Evolutionary conservation across 495 filamentous ascomycete species (phyloP), one percentile per base, ranked within the genome.

Genomic region (Penicillium pancosmium): DNA sequence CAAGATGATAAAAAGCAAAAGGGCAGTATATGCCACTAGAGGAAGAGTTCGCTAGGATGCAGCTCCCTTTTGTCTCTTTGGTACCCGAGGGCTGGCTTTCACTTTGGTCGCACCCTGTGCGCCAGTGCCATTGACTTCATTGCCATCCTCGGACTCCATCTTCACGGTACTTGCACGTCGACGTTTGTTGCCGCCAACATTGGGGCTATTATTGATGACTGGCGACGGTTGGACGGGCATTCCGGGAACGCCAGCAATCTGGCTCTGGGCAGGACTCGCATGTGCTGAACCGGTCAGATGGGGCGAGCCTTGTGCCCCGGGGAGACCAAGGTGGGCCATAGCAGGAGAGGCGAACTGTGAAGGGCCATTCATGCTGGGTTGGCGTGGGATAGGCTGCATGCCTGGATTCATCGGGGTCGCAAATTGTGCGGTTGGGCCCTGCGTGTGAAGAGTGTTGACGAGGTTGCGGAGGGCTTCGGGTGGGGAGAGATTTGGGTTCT

Each of bases 181-280:
- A 57, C 91, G 85, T 74, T 94, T 93, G 68, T 87, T 89, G 48
- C 82, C 65, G 35, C 66, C 86, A 34, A 87, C 85, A 54, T 88
- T 89, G 10, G 92, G 92, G 53, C 91, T 95, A 4, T 92, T 93
- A 68, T 91, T 95, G 7, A 90, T 88, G 63, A 86, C 85, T 59
- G 87, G 86, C n/a, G 82, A 88, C n/a, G 73, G 80, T 56, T 79
- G 83, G 46, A 81, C 79, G 70, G 90, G 88, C 86, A 96, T 93
- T 27, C 82, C 82, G 9, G 78, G 73, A 21, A 76, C 75, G 13
- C 73, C 73, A 25, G 68, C 63, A 46, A 78, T 65, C 41, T 79
- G 73, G 47, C 69, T 77, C 56, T 78, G 77, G 15, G 73, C 78
- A 19, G 77, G 79, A 56, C 78, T 80, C 15, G 78, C 68, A 23